Conservation (phyloP, 192 early-diverging fungal genomes). For the Paraglomus brasilianum region DNA sequence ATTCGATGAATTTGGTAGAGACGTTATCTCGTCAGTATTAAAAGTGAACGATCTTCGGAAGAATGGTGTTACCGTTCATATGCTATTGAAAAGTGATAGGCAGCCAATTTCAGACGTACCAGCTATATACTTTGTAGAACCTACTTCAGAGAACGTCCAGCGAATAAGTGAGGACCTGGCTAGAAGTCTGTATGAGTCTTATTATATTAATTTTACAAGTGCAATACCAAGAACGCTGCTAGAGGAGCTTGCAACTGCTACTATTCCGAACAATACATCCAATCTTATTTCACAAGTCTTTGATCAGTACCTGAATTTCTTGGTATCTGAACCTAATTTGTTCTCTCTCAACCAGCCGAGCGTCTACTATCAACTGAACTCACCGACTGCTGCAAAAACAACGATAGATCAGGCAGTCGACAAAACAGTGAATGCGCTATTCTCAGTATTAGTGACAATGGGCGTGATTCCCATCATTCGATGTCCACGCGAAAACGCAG, state of each 20-base stretch:
- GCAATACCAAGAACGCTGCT: conserved; percentile 82
- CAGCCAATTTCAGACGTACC: conserved; percentile 94
- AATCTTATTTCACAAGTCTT: conserved; percentile 87
- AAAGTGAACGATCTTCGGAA: conserved; percentile 95
- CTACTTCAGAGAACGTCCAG: conserved; percentile 82
- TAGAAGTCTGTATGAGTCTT: conserved; percentile 90
- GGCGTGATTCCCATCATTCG: conserved; percentile 88
- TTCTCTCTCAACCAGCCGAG: conserved; percentile 86
- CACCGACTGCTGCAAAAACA: conserved; percentile 77
- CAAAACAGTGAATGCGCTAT: conserved; percentile 75
- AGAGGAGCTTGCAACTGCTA: conserved; percentile 91
- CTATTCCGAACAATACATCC: conserved; percentile 71
- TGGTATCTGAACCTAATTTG: conserved; percentile 87
- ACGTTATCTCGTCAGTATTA: conserved; percentile 95
- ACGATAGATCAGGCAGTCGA: conserved; percentile 80
- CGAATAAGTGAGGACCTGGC: conserved; percentile 82
- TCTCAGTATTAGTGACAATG: conserved; percentile 90
- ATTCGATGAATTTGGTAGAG: conserved; percentile 90
- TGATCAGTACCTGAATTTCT: conserved; percentile 96
- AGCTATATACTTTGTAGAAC: conserved; percentile 94
- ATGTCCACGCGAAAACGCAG: conserved; percentile 86
- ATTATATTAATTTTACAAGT: conserved; percentile 94
- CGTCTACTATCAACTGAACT: conserved; percentile 81
- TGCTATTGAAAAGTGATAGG: conserved; percentile 83
- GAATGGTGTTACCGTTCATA: conserved; percentile 95